Conservation (phyloP, 2,329 filamentous ascomycete genomes). For the Escovopsis sp. region DNA sequence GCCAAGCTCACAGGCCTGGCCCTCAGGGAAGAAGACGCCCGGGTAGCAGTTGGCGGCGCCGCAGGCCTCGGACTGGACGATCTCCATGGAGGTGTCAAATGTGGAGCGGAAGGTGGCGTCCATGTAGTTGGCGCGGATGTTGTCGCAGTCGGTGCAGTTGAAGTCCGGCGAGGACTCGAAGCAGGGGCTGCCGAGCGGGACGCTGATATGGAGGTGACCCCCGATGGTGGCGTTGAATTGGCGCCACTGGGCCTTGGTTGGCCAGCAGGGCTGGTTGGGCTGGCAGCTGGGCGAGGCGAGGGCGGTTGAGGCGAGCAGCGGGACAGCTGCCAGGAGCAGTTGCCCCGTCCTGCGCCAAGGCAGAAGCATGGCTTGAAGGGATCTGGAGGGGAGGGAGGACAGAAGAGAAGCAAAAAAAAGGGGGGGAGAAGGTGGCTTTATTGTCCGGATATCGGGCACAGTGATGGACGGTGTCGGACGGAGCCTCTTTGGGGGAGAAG, state of each 20-base stretch:
- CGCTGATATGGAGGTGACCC: conserved; percentile 33
- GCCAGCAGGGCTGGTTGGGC: conserved; percentile 27
- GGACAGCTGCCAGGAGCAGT: too few relatives aligned
- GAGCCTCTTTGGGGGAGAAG: too few relatives aligned
- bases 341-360: too few relatives aligned
- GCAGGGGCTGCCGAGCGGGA: conserved; percentile 33
- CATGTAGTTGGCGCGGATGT: neutral
- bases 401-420: too few relatives aligned
- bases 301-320: neutral
- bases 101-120: conserved; percentile 1
- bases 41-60: conserved; percentile 2
- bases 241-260: conserved; percentile 27
- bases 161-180: conserved; percentile 1
- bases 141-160: neutral
- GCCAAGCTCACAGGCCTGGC: neutral
- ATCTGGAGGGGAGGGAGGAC: too few relatives aligned
- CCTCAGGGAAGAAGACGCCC: neutral
- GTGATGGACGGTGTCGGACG: too few relatives aligned
- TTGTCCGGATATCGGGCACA: too few relatives aligned
- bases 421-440: too few relatives aligned
- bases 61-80: neutral
- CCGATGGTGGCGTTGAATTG: conserved; percentile 33
- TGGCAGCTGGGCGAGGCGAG: neutral
- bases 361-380: too few relatives aligned
- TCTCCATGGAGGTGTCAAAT: neutral